Evolutionary conservation across 371 early-diverging fungal species (phyloP).

Genomic region (Zychaea mexicana): DNA sequence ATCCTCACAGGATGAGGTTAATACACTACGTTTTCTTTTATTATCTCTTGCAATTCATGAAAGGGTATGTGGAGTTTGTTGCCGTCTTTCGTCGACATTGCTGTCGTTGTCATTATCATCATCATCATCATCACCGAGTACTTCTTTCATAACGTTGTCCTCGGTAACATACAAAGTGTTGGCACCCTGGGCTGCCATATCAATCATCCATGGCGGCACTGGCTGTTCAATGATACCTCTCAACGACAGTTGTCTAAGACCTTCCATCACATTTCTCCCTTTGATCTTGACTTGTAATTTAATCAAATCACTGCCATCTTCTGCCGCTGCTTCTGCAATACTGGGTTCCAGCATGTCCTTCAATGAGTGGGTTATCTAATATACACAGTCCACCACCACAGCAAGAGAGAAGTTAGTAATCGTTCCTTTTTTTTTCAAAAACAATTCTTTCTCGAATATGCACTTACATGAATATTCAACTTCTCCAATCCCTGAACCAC

Average conservation of each 20-base stretch:
- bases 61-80: too few relatives aligned
- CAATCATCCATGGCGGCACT: constrained; percentile 45
- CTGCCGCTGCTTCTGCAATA: background rate
- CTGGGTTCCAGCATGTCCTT: background rate
- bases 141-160: constrained; percentile 20
- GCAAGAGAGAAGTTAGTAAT: too few relatives aligned
- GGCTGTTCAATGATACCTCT: constrained; percentile 40
- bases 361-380: background rate
- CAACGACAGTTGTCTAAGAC: constrained; percentile 39
- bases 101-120: constrained; percentile 6
- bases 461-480: constrained; percentile 24
- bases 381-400: background rate
- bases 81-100: background rate
- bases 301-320: constrained; percentile 5
- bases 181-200: constrained; percentile 20
- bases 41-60: too few relatives aligned
- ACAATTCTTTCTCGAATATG: background rate
- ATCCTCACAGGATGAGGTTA: constrained; percentile 8
- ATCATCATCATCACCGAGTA: constrained; percentile 5
- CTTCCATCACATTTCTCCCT: constrained; percentile 55
- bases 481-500: constrained; percentile 10
- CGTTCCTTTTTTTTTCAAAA: background rate
- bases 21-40: too few relatives aligned
- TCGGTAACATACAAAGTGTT: constrained; percentile 19
- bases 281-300: constrained; percentile 12